These are phyloP conservation scores for Magnolia kwangsiensis DNA, from an alignment of 164 flowering plant species.

Conservation along the genomic window DNA sequence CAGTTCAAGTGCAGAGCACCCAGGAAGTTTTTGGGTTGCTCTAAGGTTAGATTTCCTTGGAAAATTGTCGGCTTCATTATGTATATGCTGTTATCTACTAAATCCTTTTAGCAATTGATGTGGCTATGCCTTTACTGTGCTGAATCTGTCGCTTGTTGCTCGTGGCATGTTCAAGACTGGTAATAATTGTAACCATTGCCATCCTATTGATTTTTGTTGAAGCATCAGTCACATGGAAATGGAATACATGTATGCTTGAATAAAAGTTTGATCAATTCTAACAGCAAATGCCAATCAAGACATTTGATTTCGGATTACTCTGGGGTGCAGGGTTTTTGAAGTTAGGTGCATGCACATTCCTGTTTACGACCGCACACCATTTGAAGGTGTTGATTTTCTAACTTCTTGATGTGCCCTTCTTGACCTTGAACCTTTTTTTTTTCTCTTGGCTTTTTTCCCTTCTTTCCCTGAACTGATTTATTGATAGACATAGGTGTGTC, in stretches of 20 bases:
- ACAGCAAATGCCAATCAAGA: not conserved
- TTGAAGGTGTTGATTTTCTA: slow-evolving; percentile 51
- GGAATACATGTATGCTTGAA: not conserved
- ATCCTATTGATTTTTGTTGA: not conserved
- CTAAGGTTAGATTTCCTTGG: not conserved
- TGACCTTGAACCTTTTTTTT: no score
- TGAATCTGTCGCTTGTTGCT: not conserved
- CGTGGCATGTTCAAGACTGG: not conserved
- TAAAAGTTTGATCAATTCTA: not conserved
- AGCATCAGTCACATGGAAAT: no score
- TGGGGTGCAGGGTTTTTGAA: slow-evolving; percentile 66
- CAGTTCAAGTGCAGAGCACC: not conserved
- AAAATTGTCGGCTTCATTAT: not conserved
- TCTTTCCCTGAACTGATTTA: no score
- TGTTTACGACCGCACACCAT: slow-evolving; percentile 76
- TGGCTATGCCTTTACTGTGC: not conserved
- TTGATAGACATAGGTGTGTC: no score
- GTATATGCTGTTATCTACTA: not conserved
- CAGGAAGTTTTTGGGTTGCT: not conserved
- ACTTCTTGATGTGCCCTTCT: not conserved
- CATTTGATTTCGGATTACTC: not conserved
- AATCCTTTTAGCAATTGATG: not conserved
- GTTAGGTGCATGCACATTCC: slow-evolving; percentile 95
- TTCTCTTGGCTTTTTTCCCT: no score
- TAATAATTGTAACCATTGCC: not conserved